These are phyloP conservation scores for Capsella bursapastoris DNA, from an alignment of 345 rosid species.

Conservation along the genomic window DNA sequence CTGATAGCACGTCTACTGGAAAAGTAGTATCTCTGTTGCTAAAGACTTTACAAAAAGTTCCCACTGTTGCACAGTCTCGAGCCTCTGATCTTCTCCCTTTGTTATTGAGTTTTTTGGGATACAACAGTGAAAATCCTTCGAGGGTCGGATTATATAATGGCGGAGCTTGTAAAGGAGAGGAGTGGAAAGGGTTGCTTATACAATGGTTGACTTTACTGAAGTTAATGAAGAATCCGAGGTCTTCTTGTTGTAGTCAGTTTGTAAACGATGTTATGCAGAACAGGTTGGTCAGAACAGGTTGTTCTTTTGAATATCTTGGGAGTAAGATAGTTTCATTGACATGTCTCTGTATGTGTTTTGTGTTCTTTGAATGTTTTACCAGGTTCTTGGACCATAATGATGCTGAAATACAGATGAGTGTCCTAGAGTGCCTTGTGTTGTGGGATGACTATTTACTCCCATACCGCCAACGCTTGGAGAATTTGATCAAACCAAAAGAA, in stretches of 20 bases:
- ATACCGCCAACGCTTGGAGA: slow-evolving; percentile 65
- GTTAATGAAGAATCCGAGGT: slow-evolving; percentile 64
- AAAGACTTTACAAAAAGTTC: slow-evolving; percentile 69
- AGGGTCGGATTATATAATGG: slow-evolving; percentile 64
- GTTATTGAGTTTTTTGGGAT: slow-evolving; percentile 76
- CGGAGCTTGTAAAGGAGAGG: slow-evolving; percentile 64
- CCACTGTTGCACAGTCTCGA: slow-evolving; percentile 63
- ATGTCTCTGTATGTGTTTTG: slow-evolving; percentile 13
- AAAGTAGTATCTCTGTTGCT: slow-evolving; percentile 64
- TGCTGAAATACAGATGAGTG: slow-evolving; percentile 72
- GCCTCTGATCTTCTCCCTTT: slow-evolving; percentile 67
- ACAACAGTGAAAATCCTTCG: slow-evolving; percentile 46
- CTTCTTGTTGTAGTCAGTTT: slow-evolving; percentile 62
- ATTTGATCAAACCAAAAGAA: slow-evolving; percentile 65
- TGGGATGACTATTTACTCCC: slow-evolving; percentile 76
- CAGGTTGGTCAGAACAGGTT: slow-evolving; percentile 51
- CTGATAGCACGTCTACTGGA: slow-evolving; percentile 60
- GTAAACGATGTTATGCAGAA: slow-evolving; percentile 67
- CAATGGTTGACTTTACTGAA: slow-evolving; percentile 77
- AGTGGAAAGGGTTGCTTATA: slow-evolving; percentile 71
- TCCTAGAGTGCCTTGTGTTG: slow-evolving; percentile 73
- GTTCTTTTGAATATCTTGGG: slow-evolving; percentile 6
- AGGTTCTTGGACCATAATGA: slow-evolving; percentile 86
- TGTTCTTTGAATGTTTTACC: slow-evolving; percentile 32
- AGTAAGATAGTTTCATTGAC: slow-evolving; percentile 18